phyloP scores from a whole-genome alignment of 2,329 filamentous ascomycete species.

The Diaporthe caulivora region DNA sequence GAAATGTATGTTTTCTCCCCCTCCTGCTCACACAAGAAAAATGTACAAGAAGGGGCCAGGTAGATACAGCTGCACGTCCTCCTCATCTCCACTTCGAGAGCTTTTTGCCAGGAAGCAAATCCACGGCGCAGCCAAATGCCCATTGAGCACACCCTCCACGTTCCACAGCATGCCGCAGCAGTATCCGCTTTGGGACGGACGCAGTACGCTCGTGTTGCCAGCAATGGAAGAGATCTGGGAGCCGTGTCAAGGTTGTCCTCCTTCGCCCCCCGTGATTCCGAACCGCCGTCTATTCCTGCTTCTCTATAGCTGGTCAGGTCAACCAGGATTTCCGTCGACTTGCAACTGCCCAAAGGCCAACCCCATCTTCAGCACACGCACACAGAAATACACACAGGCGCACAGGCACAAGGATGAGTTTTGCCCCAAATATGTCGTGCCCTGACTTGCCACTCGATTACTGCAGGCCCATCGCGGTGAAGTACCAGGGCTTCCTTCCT shows the following conservation, averaged over 20 bases:
- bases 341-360: neutral
- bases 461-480: slow-evolving; percentile 13
- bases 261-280: neutral
- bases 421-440: slow-evolving; percentile 12
- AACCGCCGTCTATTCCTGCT: slow-evolving; percentile 31
- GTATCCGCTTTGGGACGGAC: neutral
- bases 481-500: slow-evolving; percentile 14
- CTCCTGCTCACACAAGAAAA: neutral
- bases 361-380: slow-evolving; percentile 1
- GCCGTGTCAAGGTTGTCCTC: neutral
- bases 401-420: neutral
- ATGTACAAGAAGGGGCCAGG: slow-evolving; percentile 25
- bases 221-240: neutral
- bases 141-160: neutral
- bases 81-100: neutral
- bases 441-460: slow-evolving; percentile 24
- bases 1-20: neutral
- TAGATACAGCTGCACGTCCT: slow-evolving; percentile 8
- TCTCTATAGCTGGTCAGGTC: slow-evolving; percentile 27
- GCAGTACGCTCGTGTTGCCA: neutral
- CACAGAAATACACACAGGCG: slow-evolving; percentile 3
- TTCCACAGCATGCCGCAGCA: slow-evolving; percentile 8
- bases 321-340: neutral
- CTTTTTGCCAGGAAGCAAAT: neutral
- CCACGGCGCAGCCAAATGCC: neutral